Base-by-base conservation (phyloP, 1,139 yeast species). In the Meyerozyma sp. region DNA sequence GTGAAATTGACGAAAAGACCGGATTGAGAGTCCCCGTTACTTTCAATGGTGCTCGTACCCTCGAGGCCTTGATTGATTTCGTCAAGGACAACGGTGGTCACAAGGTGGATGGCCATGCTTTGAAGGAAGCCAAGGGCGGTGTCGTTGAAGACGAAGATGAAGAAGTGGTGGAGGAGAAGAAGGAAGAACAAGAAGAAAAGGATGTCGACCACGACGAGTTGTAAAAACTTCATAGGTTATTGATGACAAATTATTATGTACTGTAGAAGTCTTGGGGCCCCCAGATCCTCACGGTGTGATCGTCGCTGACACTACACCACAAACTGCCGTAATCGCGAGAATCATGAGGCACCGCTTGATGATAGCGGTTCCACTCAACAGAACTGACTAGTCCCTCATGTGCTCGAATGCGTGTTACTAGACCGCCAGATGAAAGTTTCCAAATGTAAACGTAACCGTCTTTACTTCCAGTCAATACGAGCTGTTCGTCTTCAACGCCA, bases 241-340 rank as follows among this genome's bases (percentile, higher is more conserved):
- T 25, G 34, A 21, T 10, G 10, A 34, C 5, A 34, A 23, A 34
- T 21, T 34, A 34, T 34, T 34, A 34, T 21, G 25, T 10, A 20
- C 16, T 21, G 26, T 34, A 34, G 26, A 34, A 57, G 40, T 51
- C 49, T 9, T 57, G 51, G 8, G 71, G 68, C 1, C 84, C 84
- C 91, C 91, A 84, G 5, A 84, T 69, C 51, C 78, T 81, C 2
- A 84, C 83, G 25, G 68, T 59, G 13, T 78, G 76, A 60, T 90
- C 97, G 61, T 90, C 97, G 14, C 95, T 88, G 14, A 90, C 94
- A 29, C 94, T 83, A 23, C 88, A 90, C 78, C 90, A 82, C 58
- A 82, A 62, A 36, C 71, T 65, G 26, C 81, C 80, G 45, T 59
- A 70, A 51, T 73, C 77, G 14, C 52, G 51, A 2, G 48, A 42